phyloP scores from a whole-genome alignment of 495 filamentous ascomycete species.

The Wilcoxina mikolae region DNA sequence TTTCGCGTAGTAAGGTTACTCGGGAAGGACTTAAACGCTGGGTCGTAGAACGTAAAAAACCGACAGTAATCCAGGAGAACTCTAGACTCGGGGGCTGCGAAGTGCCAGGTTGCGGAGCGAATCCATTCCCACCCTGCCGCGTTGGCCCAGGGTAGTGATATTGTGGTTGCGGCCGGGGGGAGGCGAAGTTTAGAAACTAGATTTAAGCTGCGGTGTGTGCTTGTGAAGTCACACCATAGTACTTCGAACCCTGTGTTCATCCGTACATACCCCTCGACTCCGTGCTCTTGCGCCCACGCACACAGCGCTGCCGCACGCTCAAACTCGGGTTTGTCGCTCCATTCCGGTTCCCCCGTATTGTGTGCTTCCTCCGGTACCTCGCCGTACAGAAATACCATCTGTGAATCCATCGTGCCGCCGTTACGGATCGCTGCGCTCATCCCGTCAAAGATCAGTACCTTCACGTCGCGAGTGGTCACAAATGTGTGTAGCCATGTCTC shows the following conservation, averaged over 20 bases:
- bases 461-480: constrained; percentile 29
- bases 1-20: constrained; percentile 1
- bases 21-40: neutral
- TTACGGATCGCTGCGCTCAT: constrained; percentile 31
- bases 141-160: constrained; percentile 25
- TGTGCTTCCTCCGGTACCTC: constrained; percentile 26
- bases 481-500: constrained; percentile 33
- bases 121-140: constrained; percentile 16
- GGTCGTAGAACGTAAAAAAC: constrained; percentile 14
- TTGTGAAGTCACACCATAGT: constrained; percentile 34
- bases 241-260: constrained; percentile 38
- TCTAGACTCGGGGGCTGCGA: constrained; percentile 6
- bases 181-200: constrained; percentile 30
- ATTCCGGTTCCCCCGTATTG: neutral
- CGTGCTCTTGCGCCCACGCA: constrained; percentile 25
- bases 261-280: constrained; percentile 34
- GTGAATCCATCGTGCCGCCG: constrained; percentile 30
- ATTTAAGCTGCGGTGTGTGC: neutral
- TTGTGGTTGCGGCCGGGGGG: no score
- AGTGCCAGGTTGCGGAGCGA: constrained; percentile 14
- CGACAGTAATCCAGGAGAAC: constrained; percentile 13
- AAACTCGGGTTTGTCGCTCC: constrained; percentile 31
- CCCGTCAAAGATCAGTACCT: constrained; percentile 35
- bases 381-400: constrained; percentile 35
- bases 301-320: constrained; percentile 32